phyloP scores from a whole-genome alignment of 768 basidiomycete genomes.

The Suillus fuscotomentosus region DNA sequence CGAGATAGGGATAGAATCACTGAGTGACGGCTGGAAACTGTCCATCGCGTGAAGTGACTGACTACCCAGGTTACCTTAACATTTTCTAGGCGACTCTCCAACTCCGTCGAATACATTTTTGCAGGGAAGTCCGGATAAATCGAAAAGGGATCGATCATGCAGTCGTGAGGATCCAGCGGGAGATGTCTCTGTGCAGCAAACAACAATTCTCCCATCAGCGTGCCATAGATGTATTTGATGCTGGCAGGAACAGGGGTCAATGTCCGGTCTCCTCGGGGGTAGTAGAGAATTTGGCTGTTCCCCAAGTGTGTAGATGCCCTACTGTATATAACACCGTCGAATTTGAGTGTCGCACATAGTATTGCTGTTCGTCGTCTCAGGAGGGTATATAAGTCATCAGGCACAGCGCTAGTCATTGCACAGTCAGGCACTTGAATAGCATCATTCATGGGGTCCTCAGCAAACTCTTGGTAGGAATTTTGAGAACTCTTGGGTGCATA shows the following conservation, averaged over 20 bases:
- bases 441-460: no score
- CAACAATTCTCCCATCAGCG: background rate
- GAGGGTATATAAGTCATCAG: no score
- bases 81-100: background rate
- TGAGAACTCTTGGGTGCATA: no score
- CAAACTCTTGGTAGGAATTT: no score
- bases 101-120: background rate
- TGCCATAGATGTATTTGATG: conserved; percentile 17
- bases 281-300: no score
- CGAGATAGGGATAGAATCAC: background rate
- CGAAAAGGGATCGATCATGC: conserved; percentile 1
- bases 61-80: conserved; percentile 6
- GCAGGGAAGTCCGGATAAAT: conserved; percentile 13
- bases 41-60: conserved; percentile 9
- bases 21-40: background rate
- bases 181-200: conserved; percentile 9
- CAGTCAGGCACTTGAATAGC: no score
- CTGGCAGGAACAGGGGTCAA: conserved; percentile 8
- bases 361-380: no score
- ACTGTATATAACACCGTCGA: no score
- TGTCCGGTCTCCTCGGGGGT: background rate
- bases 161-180: background rate
- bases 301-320: no score
- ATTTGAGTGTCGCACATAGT: no score
- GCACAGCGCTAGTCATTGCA: no score